These are phyloP conservation scores for Phaeosphaeria sp. DNA, from an alignment of 2,329 filamentous ascomycete species.

Conservation along the genomic window DNA sequence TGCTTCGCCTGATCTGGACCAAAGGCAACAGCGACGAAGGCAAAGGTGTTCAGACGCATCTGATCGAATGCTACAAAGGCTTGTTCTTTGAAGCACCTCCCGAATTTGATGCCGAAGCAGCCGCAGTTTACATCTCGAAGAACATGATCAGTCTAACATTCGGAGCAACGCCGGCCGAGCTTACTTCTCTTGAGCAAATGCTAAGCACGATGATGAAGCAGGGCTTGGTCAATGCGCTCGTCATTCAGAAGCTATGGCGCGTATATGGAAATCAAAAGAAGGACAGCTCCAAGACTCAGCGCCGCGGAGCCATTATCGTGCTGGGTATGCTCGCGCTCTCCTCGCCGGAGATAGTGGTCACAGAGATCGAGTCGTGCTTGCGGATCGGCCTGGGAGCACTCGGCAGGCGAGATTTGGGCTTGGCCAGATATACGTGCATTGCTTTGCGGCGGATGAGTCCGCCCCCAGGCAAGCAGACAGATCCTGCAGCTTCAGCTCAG, in stretches of 20 bases:
- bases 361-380: slow-evolving; percentile 93
- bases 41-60: slow-evolving; percentile 94
- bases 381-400: slow-evolving; percentile 83
- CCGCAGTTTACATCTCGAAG: slow-evolving; percentile 91
- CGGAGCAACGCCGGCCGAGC: slow-evolving; percentile 89
- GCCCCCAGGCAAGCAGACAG: slow-evolving; percentile 68
- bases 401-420: slow-evolving; percentile 80
- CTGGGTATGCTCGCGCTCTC: slow-evolving; percentile 95
- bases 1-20: slow-evolving; percentile 98
- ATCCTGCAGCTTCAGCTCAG: slow-evolving; percentile 58
- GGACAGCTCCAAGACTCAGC: slow-evolving; percentile 89
- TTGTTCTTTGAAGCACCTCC: slow-evolving; percentile 96
- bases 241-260: slow-evolving; percentile 94
- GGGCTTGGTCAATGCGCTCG: slow-evolving; percentile 81
- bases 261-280: slow-evolving; percentile 90
- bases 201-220: slow-evolving; percentile 98
- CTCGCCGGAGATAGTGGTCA: slow-evolving; percentile 88
- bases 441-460: slow-evolving; percentile 91
- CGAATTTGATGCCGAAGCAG: slow-evolving; percentile 84
- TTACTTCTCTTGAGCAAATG: slow-evolving; percentile 94
- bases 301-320: slow-evolving; percentile 92
- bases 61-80: slow-evolving; percentile 95
- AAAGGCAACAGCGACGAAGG: slow-evolving; percentile 99
- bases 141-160: slow-evolving; percentile 99
- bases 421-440: slow-evolving; percentile 95